A percentile compares a stretch with the other conserved stretches of the same genome.
These are phyloP conservation scores for Kodamaea plutei DNA, from an alignment of 1,139 yeast species.

Conservation along the genomic window DNA sequence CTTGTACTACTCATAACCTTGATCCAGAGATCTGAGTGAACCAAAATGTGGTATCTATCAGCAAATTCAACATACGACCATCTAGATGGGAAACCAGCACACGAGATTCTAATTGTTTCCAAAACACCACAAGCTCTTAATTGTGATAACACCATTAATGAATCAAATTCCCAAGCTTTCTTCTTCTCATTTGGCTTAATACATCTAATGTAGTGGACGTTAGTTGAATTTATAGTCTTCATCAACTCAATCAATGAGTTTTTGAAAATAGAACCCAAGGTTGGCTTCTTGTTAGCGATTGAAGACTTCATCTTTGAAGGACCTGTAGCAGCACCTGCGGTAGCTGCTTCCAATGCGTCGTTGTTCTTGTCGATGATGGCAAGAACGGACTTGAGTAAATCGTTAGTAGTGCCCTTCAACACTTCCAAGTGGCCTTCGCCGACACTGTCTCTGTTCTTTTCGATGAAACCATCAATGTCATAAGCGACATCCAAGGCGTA, in stretches of 20 bases:
- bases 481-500: slow-evolving; percentile 93
- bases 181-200: slow-evolving; percentile 94
- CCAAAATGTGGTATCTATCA: slow-evolving; percentile 78
- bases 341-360: slow-evolving; percentile 48
- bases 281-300: slow-evolving; percentile 73
- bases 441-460: slow-evolving; percentile 95
- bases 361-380: slow-evolving; percentile 60
- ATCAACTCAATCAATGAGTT: slow-evolving; percentile 87
- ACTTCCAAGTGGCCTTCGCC: slow-evolving; percentile 94
- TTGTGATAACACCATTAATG: slow-evolving; percentile 92
- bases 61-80: slow-evolving; percentile 96
- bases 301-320: slow-evolving; percentile 24
- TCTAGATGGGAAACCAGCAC: slow-evolving; percentile 97
- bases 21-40: slow-evolving; percentile 68
- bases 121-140: slow-evolving; percentile 97
- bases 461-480: slow-evolving; percentile 92
- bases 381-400: slow-evolving; percentile 59
- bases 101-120: slow-evolving; percentile 92
- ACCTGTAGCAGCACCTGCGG: slow-evolving; percentile 28
- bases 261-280: slow-evolving; percentile 92
- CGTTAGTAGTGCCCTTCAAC: slow-evolving; percentile 64
- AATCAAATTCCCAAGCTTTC: slow-evolving; percentile 94
- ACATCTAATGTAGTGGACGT: slow-evolving; percentile 95
- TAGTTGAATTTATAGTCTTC: slow-evolving; percentile 89
- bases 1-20: slow-evolving; percentile 49